Percentiles rank a stretch among this genome's conserved stretches.
Evolutionary conservation across 2,329 filamentous ascomycete genomes (phyloP).

Genomic region (Remersonia thermophila): DNA sequence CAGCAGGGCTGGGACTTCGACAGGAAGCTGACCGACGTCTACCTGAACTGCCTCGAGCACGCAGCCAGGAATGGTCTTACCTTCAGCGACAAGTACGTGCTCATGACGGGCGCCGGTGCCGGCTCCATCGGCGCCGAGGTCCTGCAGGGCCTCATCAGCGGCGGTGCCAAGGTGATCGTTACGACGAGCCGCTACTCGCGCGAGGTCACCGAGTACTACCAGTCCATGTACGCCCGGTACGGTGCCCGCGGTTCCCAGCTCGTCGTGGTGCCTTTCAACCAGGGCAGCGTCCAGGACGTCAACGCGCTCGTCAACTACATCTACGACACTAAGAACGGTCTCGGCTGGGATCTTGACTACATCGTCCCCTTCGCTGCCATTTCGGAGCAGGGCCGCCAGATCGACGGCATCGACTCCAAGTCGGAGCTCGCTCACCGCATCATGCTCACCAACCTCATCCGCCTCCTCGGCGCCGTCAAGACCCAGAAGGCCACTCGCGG

Average conservation of each 20-base stretch:
- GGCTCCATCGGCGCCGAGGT: conserved; percentile 97
- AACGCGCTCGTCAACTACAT: conserved; percentile 92
- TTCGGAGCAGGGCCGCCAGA: conserved; percentile 93
- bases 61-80: conserved; percentile 79
- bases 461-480: conserved; percentile 84
- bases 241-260: conserved; percentile 91
- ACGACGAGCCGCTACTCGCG: conserved; percentile 95
- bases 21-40: conserved; percentile 91
- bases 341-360: conserved; percentile 96
- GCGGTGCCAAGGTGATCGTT: conserved; percentile 91
- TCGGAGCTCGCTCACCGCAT: conserved; percentile 97
- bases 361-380: conserved; percentile 96
- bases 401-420: conserved; percentile 91
- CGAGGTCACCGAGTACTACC: conserved; percentile 97
- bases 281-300: conserved; percentile 95
- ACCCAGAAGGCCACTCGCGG: conserved; percentile 74
- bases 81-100: conserved; percentile 86
- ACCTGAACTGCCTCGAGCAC: conserved; percentile 82
- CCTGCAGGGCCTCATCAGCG: conserved; percentile 86
- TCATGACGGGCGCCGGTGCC: conserved; percentile 97
- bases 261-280: conserved; percentile 97
- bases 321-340: conserved; percentile 88
- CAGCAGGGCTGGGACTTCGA: conserved; percentile 97
- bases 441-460: conserved; percentile 94
- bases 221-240: conserved; percentile 93